phyloP scores from a whole-genome alignment of 1,139 yeast genomes.

The Protomyces lactucae-debilis region DNA sequence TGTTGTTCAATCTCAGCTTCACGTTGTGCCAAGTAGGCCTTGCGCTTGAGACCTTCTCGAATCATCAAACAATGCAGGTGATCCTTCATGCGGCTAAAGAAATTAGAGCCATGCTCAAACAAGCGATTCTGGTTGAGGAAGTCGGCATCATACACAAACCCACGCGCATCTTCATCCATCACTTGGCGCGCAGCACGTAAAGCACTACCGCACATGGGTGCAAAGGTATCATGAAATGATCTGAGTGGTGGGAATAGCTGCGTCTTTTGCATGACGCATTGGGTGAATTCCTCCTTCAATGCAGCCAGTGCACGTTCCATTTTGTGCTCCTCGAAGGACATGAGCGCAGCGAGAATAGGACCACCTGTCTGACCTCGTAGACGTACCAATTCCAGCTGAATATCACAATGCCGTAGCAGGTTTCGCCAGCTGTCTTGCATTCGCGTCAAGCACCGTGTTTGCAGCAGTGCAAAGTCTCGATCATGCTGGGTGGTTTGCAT shows the following conservation, averaged over 20 bases:
- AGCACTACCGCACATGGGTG: conserved; percentile 12
- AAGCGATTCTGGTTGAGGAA: conserved; percentile 7
- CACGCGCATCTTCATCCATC: neutral
- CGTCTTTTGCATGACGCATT: conserved; percentile 5
- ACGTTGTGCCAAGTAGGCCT: neutral
- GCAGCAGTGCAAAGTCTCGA: conserved; percentile 5
- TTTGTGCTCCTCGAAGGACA: conserved; percentile 3
- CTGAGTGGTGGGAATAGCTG: conserved; percentile 9
- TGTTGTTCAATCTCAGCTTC: neutral
- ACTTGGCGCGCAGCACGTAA: conserved; percentile 22
- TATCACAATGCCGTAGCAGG: conserved; percentile 8
- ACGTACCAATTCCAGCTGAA: conserved; percentile 9
- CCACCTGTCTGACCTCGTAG: neutral
- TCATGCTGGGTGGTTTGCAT: neutral
- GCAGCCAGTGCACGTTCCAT: conserved; percentile 2
- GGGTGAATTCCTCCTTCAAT: neutral
- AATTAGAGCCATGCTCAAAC: conserved; percentile 1
- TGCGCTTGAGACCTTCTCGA: neutral
- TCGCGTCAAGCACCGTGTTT: conserved; percentile 2
- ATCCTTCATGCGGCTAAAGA: conserved; percentile 11
- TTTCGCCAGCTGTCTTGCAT: conserved; percentile 16
- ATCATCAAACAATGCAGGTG: conserved; percentile 11
- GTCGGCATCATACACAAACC: conserved; percentile 4
- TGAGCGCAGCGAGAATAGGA: conserved; percentile 1
- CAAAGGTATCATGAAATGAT: conserved; percentile 5